Evolutionary conservation across 768 basidiomycete genomes (phyloP).

Genomic region (Tubosaeta brunneosetosa): DNA sequence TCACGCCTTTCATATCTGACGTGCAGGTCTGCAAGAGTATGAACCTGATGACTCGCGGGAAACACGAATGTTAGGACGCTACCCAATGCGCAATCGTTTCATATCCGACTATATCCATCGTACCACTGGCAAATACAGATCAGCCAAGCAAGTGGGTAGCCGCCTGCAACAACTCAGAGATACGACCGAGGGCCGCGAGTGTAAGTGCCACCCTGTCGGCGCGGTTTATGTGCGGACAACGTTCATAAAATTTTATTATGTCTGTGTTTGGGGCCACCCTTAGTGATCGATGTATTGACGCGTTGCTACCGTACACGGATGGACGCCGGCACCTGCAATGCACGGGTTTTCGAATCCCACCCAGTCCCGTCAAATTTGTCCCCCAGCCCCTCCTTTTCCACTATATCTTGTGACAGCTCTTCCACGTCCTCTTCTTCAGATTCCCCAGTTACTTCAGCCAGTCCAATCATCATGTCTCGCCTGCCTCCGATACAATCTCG

Average conservation of each 20-base stretch:
- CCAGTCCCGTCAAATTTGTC: constrained; percentile 10
- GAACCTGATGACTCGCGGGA: constrained; percentile 69
- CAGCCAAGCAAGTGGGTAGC: constrained; percentile 77
- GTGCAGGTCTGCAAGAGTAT: constrained; percentile 64
- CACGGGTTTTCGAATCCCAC: constrained; percentile 14
- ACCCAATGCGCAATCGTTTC: constrained; percentile 76
- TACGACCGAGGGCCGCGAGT: constrained; percentile 63
- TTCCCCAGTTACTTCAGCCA: constrained; percentile 13
- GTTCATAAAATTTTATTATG: constrained; percentile 23
- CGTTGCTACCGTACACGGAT: constrained; percentile 30
- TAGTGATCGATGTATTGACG: constrained; percentile 33
- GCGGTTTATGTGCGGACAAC: constrained; percentile 26
- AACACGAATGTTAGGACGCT: constrained; percentile 67
- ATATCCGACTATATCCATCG: constrained; percentile 73
- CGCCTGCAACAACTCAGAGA: constrained; percentile 76
- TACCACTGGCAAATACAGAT: constrained; percentile 64
- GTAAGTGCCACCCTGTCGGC: constrained; percentile 40
- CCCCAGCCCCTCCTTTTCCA: constrained; percentile 15
- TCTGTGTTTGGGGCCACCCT: constrained; percentile 28
- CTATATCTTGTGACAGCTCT: constrained; percentile 27
- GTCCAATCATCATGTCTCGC: constrained; percentile 16
- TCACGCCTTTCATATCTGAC: constrained; percentile 15
- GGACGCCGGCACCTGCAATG: constrained; percentile 18
- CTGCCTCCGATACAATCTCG: constrained; percentile 20
- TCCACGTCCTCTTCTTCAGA: constrained; percentile 17